Base-by-base conservation (phyloP, 495 filamentous ascomycete species). In the Xylaria scruposa region DNA sequence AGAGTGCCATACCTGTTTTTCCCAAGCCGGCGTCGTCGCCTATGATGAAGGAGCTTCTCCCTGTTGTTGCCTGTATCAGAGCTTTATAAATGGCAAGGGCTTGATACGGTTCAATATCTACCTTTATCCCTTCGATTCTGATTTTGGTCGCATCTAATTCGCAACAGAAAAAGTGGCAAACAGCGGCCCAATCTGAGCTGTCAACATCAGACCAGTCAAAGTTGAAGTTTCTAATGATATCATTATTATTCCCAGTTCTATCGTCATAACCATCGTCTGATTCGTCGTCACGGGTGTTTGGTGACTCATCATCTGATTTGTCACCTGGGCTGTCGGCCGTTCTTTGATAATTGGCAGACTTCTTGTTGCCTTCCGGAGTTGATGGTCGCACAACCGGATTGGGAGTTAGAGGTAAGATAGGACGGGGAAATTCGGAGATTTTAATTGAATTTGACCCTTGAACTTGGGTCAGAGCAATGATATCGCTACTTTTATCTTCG, bases 101-200 rank as follows among this genome's bases (percentile, higher is more conserved):
- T 17, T 62, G 59, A 31, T 62, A 62, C 9, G 59, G 59, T 6
- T 62, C 59, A 44, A 62, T 62, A 6, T 26, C 59, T 4, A 44
- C 36, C 6, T 29, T 0, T 21, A 62, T 62, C 36, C 59, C 59
- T 15, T 40, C 38, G n/a, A 62, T 4, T 26, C 38, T 44, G 9
- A 62, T 62, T 8, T 1, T 13, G 19, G 59, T 8, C 4, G 59
- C 59, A 44, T 62, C 59, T 24, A 3, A 0, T 5, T 26, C 38
- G 21, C 59, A 62, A 13, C 2, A 12, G 15, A 62, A 62, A 40
- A 62, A 44, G 10, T 0, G 19, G 21, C 36, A 44, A 62, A 13
- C 19, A 0, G 26, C 4, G 3, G 2, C 4, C 59, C 59, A 62
- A 62, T 0, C 3, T 19, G 13, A 1, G 4, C 17, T n/a, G 1